A percentile compares a stretch with the other conserved stretches of the same genome.
Evolutionary conservation across 345 rosid genomes (phyloP).

Genomic region (Euclidium syriacum): DNA sequence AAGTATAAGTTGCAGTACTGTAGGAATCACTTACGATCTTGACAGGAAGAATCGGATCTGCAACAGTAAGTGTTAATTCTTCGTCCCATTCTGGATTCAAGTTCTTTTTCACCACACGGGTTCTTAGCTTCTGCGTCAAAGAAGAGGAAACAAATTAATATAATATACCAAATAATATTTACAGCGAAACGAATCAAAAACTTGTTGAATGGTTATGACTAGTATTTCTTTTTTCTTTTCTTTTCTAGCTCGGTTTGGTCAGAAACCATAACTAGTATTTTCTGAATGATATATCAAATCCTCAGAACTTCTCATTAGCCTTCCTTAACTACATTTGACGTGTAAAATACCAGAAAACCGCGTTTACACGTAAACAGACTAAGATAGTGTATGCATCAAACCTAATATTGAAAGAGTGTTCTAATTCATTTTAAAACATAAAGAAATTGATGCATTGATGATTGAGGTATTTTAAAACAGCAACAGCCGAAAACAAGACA

Average conservation of each 20-base stretch:
- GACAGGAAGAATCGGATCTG: constrained; percentile 56
- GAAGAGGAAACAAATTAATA: not conserved
- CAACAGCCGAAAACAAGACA: not conserved
- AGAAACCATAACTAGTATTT: too few relatives aligned
- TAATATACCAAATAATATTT: not conserved
- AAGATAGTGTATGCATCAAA: too few relatives aligned
- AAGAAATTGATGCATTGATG: not conserved
- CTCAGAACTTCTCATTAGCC: not conserved
- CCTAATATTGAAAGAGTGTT: not conserved
- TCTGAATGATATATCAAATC: not conserved
- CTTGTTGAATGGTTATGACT: not conserved
- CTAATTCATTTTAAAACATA: not conserved
- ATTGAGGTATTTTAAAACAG: not conserved
- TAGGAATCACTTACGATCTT: constrained; percentile 46
- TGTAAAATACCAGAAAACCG: not conserved
- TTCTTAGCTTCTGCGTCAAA: constrained; percentile 58
- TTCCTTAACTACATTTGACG: not conserved
- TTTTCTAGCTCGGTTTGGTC: too few relatives aligned
- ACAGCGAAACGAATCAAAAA: not conserved
- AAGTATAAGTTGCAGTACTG: not conserved
- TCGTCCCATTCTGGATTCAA: constrained; percentile 87
- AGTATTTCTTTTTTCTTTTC: not conserved
- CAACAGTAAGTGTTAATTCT: constrained; percentile 63
- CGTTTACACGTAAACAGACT: too few relatives aligned
- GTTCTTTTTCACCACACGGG: constrained; percentile 58